phyloP scores from a whole-genome alignment of 345 rosid genomes.

The Eucalyptus sp. region DNA sequence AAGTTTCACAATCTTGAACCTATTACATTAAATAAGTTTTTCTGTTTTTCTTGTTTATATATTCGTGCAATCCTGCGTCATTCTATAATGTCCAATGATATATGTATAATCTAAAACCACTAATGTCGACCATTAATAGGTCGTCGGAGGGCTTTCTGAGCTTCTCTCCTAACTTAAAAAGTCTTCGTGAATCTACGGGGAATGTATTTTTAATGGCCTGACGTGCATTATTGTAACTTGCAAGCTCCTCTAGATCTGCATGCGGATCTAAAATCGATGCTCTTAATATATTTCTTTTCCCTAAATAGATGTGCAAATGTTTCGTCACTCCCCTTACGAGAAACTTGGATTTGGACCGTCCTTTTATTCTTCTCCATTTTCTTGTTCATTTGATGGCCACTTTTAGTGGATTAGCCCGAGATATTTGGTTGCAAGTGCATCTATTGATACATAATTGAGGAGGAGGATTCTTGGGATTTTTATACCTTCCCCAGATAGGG shows the following conservation, averaged over 20 bases:
- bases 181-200: not conserved
- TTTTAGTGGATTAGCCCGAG: not conserved
- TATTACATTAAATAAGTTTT: too few relatives aligned
- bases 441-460: not conserved
- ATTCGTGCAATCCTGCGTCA: fast-evolving
- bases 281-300: not conserved
- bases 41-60: too few relatives aligned
- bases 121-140: not conserved
- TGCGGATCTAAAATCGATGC: not conserved
- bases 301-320: not conserved
- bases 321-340: not conserved
- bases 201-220: not conserved
- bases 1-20: too few relatives aligned
- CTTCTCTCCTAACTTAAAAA: not conserved
- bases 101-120: fast-evolving
- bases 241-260: not conserved
- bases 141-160: not conserved
- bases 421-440: not conserved
- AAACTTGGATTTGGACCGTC: not conserved
- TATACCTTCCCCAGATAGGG: not conserved
- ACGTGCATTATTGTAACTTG: not conserved
- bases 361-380: not conserved
- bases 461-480: not conserved
- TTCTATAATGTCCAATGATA: fast-evolving
- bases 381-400: not conserved